Percentiles rank a stretch among this genome's conserved stretches.
Evolutionary conservation across 257 asterid genomes (phyloP).

Genomic region (Misopates orontium): DNA sequence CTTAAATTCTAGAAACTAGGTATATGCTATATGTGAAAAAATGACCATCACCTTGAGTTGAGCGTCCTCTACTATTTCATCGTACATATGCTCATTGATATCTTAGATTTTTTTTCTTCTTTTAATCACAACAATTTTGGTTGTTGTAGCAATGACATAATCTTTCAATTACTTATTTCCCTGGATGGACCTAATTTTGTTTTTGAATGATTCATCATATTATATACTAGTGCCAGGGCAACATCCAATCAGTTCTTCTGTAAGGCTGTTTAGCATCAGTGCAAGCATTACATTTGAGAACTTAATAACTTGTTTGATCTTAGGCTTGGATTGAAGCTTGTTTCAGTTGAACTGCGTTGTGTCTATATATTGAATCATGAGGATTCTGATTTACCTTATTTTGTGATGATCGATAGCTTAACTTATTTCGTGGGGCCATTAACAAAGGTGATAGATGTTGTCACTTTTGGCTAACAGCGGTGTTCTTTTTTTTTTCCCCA

Average conservation of each 20-base stretch:
- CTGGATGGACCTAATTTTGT: not conserved
- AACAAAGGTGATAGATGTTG: not conserved
- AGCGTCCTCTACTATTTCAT: too few relatives aligned
- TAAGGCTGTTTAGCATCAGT: not conserved
- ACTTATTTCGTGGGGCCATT: slow-evolving; percentile 8
- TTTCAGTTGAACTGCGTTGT: slow-evolving; percentile 2
- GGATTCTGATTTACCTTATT: too few relatives aligned
- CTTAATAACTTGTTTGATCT: slow-evolving; percentile 1
- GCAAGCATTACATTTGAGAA: not conserved
- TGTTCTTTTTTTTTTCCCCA: slow-evolving; percentile 40
- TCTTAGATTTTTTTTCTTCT: not conserved
- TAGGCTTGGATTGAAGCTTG: not conserved
- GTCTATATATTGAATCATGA: too few relatives aligned
- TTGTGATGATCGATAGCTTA: too few relatives aligned
- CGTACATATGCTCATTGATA: too few relatives aligned
- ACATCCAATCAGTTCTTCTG: not conserved
- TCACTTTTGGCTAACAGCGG: slow-evolving; percentile 32
- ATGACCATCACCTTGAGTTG: too few relatives aligned
- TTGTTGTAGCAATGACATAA: not conserved
- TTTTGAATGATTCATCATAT: not conserved
- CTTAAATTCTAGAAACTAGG: too few relatives aligned
- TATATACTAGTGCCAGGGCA: slow-evolving; percentile 2
- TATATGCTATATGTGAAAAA: too few relatives aligned
- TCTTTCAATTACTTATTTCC: not conserved
- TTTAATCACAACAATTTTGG: not conserved